Evolutionary conservation across 345 rosid genomes (phyloP), one percentile per base, ranked within the genome.

Genomic region (Eucalyptus cloeziana): DNA sequence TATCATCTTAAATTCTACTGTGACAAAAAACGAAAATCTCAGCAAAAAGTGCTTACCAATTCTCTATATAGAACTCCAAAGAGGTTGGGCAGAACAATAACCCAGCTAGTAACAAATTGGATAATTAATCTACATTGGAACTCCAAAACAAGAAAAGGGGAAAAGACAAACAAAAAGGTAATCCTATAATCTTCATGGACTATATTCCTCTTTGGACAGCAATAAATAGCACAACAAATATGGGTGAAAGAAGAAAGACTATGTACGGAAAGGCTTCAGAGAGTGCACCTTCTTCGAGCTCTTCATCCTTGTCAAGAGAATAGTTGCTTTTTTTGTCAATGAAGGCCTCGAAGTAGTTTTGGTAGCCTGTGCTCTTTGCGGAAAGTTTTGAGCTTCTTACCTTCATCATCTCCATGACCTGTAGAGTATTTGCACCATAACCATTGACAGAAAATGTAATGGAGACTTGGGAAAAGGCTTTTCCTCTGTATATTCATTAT

Each of bases 321-420:
- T 91, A 92, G 62, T 91, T 89, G 67, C 86, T 89, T 87, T 93
- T 94, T 60, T 96, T 95, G 90, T 93, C 92, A 21, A 96, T 86
- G 88, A 96, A 96, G 21, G 95, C 95, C 85, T 97, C 97, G 31
- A 96, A 96, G 91, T 94, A 97, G 90, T 95, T 88, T 91, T 94
- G 92, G 90, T 95, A 96, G 60, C 94, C 99, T 7, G 91, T 89
- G 92, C 90, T 93, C 69, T 60, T 89, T 22, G 93, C 51, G 1
- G 92, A 87, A 79, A 71, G 88, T 87, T 90, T 93, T 47, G 96
- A 94, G 62, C 91, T 93, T 21, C 92, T 92, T 25, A 95, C 91
- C 96, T 96, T 97, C 94, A 97, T 89, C 94, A 95, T 93, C 90
- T 95, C 96, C 98, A 96, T 96, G 89, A 98, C 99, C 99, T 97